Conservation (phyloP, 306 rosid species). For the Citrullus colocynthis region DNA sequence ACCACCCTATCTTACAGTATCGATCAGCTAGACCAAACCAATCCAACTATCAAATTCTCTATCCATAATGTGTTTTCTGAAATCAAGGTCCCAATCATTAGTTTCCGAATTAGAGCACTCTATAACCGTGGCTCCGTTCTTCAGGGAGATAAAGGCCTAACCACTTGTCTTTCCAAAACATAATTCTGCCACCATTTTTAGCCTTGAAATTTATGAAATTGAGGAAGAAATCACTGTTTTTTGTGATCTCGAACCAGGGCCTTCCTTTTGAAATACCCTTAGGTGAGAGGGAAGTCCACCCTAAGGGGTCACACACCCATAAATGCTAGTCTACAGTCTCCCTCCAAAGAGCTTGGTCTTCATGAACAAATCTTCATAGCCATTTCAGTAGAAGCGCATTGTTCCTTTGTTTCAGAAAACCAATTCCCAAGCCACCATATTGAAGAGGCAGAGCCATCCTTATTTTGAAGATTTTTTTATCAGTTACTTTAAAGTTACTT, state of each 20-base stretch:
- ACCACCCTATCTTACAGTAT: neutral
- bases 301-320: neutral
- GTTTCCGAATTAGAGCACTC: neutral
- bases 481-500: neutral
- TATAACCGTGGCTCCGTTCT: neutral
- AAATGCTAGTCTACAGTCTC: too few species aligned
- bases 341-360: too few species aligned
- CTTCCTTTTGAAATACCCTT: neutral
- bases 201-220: neutral
- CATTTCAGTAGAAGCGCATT: too few species aligned
- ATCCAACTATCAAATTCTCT: neutral
- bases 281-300: neutral
- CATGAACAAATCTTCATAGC: too few species aligned
- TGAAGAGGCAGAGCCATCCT: too few species aligned
- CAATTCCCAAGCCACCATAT: too few species aligned
- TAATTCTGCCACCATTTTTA: neutral
- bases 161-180: neutral
- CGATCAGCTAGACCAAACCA: neutral
- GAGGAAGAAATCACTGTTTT: neutral
- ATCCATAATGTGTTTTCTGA: neutral
- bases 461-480: neutral
- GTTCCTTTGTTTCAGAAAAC: too few species aligned
- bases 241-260: neutral
- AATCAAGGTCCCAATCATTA: neutral
- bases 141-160: neutral